These are phyloP conservation scores for Curvularia lunata DNA, from an alignment of 2,329 filamentous ascomycete genomes.

Conservation along the genomic window DNA sequence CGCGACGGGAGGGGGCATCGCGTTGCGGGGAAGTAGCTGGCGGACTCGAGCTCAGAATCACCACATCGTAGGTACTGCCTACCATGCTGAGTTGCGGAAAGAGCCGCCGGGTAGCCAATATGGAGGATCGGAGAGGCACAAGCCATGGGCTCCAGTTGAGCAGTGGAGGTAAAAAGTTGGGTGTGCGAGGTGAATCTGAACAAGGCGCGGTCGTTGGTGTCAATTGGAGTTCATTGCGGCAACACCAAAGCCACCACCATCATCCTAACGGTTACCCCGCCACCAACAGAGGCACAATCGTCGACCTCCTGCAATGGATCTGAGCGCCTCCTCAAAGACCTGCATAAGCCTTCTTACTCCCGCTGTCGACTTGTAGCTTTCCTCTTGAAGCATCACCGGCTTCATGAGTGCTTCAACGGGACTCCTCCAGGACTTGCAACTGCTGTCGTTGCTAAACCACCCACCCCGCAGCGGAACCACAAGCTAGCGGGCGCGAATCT, in stretches of 20 bases:
- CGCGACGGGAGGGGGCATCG: conserved; percentile 36
- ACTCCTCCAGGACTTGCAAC: neutral
- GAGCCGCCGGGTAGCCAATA: conserved; percentile 15
- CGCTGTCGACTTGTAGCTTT: neutral
- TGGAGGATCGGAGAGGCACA: neutral
- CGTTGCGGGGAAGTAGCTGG: conserved; percentile 32
- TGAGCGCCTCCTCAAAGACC: neutral
- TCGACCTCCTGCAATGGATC: neutral
- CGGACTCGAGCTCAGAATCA: conserved; percentile 45
- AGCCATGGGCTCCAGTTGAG: conserved; percentile 9
- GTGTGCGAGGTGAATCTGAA: conserved; percentile 4
- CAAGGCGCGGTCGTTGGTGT: conserved; percentile 11
- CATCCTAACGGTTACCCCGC: conserved; percentile 5
- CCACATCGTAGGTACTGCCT: conserved; percentile 33
- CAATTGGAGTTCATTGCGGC: conserved; percentile 10
- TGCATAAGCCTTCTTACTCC: neutral
- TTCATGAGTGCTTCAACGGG: neutral
- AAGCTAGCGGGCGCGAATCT: neutral
- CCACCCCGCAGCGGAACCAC: neutral
- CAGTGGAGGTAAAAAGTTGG: neutral
- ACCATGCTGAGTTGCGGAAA: conserved; percentile 31
- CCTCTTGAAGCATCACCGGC: neutral
- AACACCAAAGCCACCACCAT: conserved; percentile 14
- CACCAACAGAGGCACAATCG: conserved; percentile 1
- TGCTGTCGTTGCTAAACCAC: neutral